A percentile compares a stretch with the other conserved stretches of the same genome.
phyloP scores from a whole-genome alignment of 805 yeast genomes.

The Yamadazyma endophytica region DNA sequence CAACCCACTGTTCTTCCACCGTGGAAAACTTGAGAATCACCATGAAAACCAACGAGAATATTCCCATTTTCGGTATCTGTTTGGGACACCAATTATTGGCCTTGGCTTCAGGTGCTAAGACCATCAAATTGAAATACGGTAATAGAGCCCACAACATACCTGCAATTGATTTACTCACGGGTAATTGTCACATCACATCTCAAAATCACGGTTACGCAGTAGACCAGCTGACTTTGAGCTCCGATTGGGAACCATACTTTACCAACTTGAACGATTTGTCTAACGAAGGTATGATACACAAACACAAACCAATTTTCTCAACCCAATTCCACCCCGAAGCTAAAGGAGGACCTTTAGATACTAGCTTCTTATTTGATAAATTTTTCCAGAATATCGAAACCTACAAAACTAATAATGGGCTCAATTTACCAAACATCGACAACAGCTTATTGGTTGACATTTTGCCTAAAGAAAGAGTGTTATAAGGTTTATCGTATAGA shows the following conservation, averaged over 20 bases:
- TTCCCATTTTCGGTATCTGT: conserved; percentile 97
- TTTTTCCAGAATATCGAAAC: conserved; percentile 67
- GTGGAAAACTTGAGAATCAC: conserved; percentile 69
- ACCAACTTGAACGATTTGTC: conserved; percentile 92
- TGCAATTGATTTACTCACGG: conserved; percentile 82
- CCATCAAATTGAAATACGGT: conserved; percentile 92
- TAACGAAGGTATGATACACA: conserved; percentile 96
- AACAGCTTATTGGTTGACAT: conserved; percentile 55
- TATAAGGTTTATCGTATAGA: conserved; percentile 20
- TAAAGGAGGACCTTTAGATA: conserved; percentile 97
- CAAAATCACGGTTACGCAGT: conserved; percentile 99
- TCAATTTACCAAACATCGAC: conserved; percentile 41
- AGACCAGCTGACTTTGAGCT: conserved; percentile 69
- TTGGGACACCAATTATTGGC: conserved; percentile 96
- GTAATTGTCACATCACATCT: conserved; percentile 95
- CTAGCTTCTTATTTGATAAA: conserved; percentile 85
- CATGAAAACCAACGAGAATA: conserved; percentile 55
- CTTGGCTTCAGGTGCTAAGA: conserved; percentile 90
- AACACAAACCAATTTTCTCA: conserved; percentile 82
- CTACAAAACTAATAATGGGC: conserved; percentile 40
- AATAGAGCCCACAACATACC: conserved; percentile 99
- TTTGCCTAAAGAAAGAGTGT: conserved; percentile 62
- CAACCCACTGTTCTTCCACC: conserved; percentile 82
- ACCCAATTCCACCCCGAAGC: conserved; percentile 99
- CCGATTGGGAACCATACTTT: conserved; percentile 79